A percentile compares a stretch with the other conserved stretches of the same genome.
Evolutionary conservation across 768 basidiomycete species (phyloP).

Genomic region (Podaxis carcinomalis): DNA sequence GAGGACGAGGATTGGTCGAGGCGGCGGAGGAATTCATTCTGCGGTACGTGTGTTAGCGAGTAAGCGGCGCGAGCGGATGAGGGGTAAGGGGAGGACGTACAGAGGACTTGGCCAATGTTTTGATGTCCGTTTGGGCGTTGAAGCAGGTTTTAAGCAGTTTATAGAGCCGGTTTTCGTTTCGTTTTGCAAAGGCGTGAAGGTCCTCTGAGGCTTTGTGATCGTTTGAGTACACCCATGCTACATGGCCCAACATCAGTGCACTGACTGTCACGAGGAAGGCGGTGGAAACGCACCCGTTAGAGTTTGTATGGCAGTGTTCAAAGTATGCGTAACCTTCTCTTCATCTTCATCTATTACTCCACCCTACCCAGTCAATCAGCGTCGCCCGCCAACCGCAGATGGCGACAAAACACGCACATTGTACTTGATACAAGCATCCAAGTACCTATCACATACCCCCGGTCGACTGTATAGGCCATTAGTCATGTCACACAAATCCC

Average conservation of each 20-base stretch:
- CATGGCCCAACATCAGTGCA: not conserved
- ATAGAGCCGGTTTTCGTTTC: constrained; percentile 84
- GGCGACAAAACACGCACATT: constrained; percentile 57
- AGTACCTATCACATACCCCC: constrained; percentile 60
- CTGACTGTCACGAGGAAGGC: not conserved
- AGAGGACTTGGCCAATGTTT: constrained; percentile 70
- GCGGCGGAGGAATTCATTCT: constrained; percentile 79
- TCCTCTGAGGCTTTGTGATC: constrained; percentile 74
- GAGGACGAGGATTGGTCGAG: constrained; percentile 65
- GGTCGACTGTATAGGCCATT: constrained; percentile 48
- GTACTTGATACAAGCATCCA: constrained; percentile 71
- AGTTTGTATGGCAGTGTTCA: constrained; percentile 51
- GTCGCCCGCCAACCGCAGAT: not conserved
- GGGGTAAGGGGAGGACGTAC: constrained; percentile 34
- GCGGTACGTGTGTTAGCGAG: constrained; percentile 1
- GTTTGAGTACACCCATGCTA: constrained; percentile 57
- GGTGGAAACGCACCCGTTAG: constrained; percentile 39
- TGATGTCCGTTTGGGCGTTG: constrained; percentile 83
- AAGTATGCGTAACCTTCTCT: constrained; percentile 48
- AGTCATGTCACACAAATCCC: not conserved
- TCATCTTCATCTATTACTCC: constrained; percentile 87
- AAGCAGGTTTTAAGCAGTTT: constrained; percentile 77
- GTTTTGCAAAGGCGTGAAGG: constrained; percentile 74
- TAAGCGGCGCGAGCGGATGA: not conserved
- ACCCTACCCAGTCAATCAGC: constrained; percentile 47